Conservation (phyloP, 2,329 filamentous ascomycete genomes). For the Microdochium bolleyi region DNA sequence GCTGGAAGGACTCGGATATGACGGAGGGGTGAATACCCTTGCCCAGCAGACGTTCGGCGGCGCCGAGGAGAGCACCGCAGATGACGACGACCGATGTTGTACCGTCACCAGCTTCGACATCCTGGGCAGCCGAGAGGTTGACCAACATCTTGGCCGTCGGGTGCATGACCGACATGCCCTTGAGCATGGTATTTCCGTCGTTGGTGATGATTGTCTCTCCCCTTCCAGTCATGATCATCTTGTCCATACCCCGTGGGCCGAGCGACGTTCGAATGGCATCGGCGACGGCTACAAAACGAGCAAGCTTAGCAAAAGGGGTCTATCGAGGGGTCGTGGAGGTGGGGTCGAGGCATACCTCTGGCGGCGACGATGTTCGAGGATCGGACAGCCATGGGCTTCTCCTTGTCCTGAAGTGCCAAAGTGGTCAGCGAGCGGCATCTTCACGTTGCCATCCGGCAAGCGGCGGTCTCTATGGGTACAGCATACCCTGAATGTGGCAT, state of each 20-base stretch:
- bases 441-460: not conserved
- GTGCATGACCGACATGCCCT: slow-evolving; percentile 98
- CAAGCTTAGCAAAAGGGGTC: slow-evolving; percentile 15
- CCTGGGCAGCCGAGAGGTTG: slow-evolving; percentile 91
- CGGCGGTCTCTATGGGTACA: not conserved
- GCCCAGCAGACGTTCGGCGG: slow-evolving; percentile 79
- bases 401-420: slow-evolving; percentile 58
- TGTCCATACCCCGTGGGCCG: slow-evolving; percentile 96
- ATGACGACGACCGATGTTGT: slow-evolving; percentile 98
- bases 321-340: not conserved
- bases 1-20: slow-evolving; percentile 96
- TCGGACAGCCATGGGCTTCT: slow-evolving; percentile 96
- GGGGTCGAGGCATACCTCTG: slow-evolving; percentile 55
- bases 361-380: slow-evolving; percentile 96
- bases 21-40: slow-evolving; percentile 97
- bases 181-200: slow-evolving; percentile 98
- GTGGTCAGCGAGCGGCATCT: slow-evolving; percentile 6
- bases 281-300: slow-evolving; percentile 62
- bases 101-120: slow-evolving; percentile 96
- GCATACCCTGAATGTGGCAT: slow-evolving; percentile 50
- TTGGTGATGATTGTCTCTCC: slow-evolving; percentile 99
- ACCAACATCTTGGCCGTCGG: slow-evolving; percentile 99
- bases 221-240: slow-evolving; percentile 97
- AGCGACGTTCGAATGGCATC: slow-evolving; percentile 97
- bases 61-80: slow-evolving; percentile 87